phyloP scores from a whole-genome alignment of 2,329 filamentous ascomycete genomes.

The Xylariaceae sp. region DNA sequence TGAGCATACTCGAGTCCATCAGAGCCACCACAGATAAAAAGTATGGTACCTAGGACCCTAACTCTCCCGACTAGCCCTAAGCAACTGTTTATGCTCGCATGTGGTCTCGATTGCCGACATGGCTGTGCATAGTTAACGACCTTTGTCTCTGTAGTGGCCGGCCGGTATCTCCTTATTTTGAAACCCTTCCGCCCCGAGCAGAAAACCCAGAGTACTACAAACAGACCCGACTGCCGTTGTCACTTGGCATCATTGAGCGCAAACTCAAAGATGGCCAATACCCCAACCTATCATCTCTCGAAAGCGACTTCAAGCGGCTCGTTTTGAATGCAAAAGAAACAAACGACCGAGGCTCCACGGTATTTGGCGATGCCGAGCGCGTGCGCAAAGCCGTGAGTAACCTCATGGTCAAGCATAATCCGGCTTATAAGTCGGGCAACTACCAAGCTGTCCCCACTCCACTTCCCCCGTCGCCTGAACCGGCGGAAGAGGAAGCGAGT shows the following conservation, averaged over 20 bases:
- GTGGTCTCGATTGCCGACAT: too few species aligned
- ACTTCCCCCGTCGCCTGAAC: constrained; percentile 44
- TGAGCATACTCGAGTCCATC: constrained; percentile 69
- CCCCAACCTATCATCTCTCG: constrained; percentile 63
- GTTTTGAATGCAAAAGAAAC: constrained; percentile 82
- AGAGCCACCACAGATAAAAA: constrained; percentile 75
- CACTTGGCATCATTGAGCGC: constrained; percentile 68
- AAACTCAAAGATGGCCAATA: constrained; percentile 69
- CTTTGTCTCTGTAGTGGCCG: constrained; percentile 52
- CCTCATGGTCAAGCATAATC: constrained; percentile 82
- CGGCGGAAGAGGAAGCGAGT: constrained; percentile 35
- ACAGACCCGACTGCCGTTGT: constrained; percentile 70
- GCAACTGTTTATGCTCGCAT: too few species aligned
- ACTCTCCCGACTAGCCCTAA: too few species aligned
- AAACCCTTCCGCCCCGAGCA: constrained; percentile 60
- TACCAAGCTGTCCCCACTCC: constrained; percentile 72
- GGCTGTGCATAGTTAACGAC: constrained; percentile 20
- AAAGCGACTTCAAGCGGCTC: constrained; percentile 83
- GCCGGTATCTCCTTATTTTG: constrained; percentile 68
- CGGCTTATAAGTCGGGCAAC: constrained; percentile 63
- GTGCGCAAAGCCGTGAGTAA: constrained; percentile 82
- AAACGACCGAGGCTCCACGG: constrained; percentile 65
- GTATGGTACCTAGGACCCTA: constrained; percentile 44
- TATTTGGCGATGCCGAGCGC: constrained; percentile 80
- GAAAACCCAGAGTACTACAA: constrained; percentile 71